Evolutionary conservation across 257 asterid genomes (phyloP).

Genomic region (Leonotis leonurus): DNA sequence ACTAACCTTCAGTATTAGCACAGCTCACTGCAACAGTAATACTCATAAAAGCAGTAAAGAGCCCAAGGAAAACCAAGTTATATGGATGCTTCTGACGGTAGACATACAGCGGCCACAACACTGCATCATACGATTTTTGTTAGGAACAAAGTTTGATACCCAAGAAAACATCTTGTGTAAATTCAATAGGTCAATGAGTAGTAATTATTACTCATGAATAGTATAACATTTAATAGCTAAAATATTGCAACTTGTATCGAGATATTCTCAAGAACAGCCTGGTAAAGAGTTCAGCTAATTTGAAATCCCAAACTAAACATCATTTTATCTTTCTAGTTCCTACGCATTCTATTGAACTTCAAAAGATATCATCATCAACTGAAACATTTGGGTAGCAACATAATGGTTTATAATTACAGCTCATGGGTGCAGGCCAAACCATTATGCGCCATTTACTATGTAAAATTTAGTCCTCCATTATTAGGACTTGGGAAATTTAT

Average conservation of each 20-base stretch:
- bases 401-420: not conserved
- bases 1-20: constrained; percentile 91
- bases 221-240: not conserved
- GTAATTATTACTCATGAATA: not conserved
- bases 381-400: not conserved
- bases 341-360: not conserved
- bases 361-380: not conserved
- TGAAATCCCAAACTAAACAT: not conserved
- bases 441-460: not conserved
- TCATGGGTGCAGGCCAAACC: not conserved
- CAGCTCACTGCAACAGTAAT: constrained; percentile 87
- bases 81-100: constrained; percentile 91
- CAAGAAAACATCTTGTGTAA: not conserved
- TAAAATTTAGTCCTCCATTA: no score
- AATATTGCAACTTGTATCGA: not conserved
- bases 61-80: constrained; percentile 90
- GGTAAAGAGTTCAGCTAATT: not conserved
- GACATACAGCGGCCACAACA: constrained; percentile 80
- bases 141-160: constrained; percentile 4
- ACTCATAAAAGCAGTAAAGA: constrained; percentile 79
- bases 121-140: constrained; percentile 29
- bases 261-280: not conserved
- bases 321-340: not conserved
- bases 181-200: no score
- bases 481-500: no score